These are phyloP conservation scores for Marasmius sp. DNA, from an alignment of 1,284 basidiomycete genomes.

Conservation along the genomic window DNA sequence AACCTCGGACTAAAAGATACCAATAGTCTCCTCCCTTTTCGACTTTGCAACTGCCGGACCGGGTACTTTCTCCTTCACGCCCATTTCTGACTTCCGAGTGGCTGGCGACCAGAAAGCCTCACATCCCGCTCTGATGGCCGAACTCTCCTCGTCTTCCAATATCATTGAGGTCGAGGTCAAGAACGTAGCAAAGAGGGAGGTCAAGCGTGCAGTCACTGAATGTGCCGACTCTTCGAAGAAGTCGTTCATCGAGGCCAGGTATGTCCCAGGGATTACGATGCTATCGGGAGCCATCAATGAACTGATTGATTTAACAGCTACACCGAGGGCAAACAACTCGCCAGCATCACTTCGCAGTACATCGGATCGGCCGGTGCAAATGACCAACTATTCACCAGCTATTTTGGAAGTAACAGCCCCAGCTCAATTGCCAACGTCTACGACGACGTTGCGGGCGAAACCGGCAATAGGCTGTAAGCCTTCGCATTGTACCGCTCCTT, in stretches of 20 bases:
- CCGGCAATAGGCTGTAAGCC: slow-evolving; percentile 15
- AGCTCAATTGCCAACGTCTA: slow-evolving; percentile 11
- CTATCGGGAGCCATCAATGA: not conserved
- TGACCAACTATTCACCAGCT: slow-evolving; percentile 15
- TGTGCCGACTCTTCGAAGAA: slow-evolving; percentile 29
- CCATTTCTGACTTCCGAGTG: slow-evolving; percentile 11
- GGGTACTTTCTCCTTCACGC: slow-evolving; percentile 14
- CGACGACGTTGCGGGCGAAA: slow-evolving; percentile 17
- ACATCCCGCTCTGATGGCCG: slow-evolving; percentile 19
- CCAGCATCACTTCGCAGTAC: slow-evolving; percentile 12
- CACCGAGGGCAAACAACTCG: slow-evolving; percentile 17
- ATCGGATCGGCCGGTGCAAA: slow-evolving; percentile 14
- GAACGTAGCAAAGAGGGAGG: slow-evolving; percentile 16
- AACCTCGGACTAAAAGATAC: not conserved
- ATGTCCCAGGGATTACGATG: not conserved
- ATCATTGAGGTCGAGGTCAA: slow-evolving; percentile 32
- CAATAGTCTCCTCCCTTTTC: slow-evolving; percentile 10
- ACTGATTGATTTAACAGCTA: slow-evolving; percentile 5
- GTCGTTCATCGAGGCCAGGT: slow-evolving; percentile 36
- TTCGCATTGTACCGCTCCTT: not conserved
- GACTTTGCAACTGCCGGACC: slow-evolving; percentile 14
- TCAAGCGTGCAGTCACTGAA: slow-evolving; percentile 32
- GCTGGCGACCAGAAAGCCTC: slow-evolving; percentile 18
- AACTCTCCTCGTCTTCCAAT: slow-evolving; percentile 21
- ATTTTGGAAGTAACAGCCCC: slow-evolving; percentile 14